Conservation (phyloP, 768 basidiomycete genomes). For the Mrakia blollopis region DNA sequence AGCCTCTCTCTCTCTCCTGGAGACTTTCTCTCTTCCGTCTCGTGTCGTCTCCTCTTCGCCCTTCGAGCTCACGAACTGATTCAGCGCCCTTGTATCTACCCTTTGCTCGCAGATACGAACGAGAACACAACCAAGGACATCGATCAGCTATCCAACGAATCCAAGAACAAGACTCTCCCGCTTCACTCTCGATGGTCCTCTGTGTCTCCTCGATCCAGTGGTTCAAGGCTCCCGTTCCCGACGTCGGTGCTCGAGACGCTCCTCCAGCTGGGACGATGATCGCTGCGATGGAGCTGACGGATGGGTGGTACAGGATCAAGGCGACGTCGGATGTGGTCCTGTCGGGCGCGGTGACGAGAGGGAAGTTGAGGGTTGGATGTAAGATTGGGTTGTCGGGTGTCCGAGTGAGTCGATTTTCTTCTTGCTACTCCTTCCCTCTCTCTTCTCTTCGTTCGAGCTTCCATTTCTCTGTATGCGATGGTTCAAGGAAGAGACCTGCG, state of each 20-base stretch:
- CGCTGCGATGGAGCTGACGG: conserved; percentile 81
- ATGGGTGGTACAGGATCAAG: conserved; percentile 90
- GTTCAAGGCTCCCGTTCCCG: conserved; percentile 39
- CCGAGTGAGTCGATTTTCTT: conserved; percentile 53
- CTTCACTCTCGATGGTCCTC: conserved; percentile 74
- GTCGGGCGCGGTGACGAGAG: conserved; percentile 60
- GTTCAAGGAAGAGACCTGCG: neutral
- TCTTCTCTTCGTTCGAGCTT: neutral
- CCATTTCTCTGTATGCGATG: too few relatives aligned
- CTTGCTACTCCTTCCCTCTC: neutral
- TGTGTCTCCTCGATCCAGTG: conserved; percentile 71
- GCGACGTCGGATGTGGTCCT: conserved; percentile 71
- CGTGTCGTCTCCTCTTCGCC: neutral
- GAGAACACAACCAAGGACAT: conserved; percentile 69
- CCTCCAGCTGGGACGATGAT: neutral
- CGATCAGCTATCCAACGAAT: conserved; percentile 78
- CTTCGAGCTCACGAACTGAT: too few relatives aligned
- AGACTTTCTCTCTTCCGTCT: too few relatives aligned
- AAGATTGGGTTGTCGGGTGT: conserved; percentile 80
- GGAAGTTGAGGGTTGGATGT: conserved; percentile 66
- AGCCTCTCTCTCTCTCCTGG: neutral
- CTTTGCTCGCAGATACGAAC: conserved; percentile 63
- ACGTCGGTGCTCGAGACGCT: neutral
- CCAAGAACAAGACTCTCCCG: conserved; percentile 73
- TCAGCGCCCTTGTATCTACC: neutral